Conservation (phyloP, 139 green algal species). For the Tetraselmis chui region DNA sequence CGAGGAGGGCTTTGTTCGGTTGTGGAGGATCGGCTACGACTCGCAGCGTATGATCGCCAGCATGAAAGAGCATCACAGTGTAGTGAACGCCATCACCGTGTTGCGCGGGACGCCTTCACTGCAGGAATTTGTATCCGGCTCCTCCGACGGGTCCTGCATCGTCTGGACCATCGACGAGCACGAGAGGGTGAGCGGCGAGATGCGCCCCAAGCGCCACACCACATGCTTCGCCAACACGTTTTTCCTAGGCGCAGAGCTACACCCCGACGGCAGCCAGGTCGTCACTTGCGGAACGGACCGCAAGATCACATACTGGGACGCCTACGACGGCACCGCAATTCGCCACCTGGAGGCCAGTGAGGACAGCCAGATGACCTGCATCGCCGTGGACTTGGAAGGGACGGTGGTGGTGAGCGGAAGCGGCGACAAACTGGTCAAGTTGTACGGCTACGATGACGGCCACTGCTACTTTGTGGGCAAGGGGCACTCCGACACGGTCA, state of each 20-base stretch:
- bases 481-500: conserved; percentile 57
- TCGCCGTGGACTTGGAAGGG: conserved; percentile 58
- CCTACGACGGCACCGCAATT: conserved; percentile 74
- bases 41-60: conserved; percentile 55
- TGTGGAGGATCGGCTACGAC: conserved; percentile 54
- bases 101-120: conserved; percentile 22
- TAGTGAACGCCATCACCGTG: conserved; percentile 59
- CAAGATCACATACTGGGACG: conserved; percentile 87
- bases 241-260: conserved; percentile 68
- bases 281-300: conserved; percentile 70
- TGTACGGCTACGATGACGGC: conserved; percentile 81
- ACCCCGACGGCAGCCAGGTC: conserved; percentile 69
- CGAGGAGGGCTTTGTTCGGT: conserved; percentile 32
- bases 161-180: conserved; percentile 79
- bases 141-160: conserved; percentile 74
- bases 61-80: conserved; percentile 82
- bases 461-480: conserved; percentile 60
- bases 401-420: conserved; percentile 57
- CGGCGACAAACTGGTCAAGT: conserved; percentile 66
- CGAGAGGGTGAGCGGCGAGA: too few relatives aligned
- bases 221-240: conserved; percentile 73
- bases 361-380: conserved; percentile 44
- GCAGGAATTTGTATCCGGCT: conserved; percentile 67
- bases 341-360: conserved; percentile 68
- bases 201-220: conserved; percentile 53